Evolutionary conservation across 192 early-diverging fungal genomes (phyloP).

Genomic region (Gryganskiella cystojenkinii): DNA sequence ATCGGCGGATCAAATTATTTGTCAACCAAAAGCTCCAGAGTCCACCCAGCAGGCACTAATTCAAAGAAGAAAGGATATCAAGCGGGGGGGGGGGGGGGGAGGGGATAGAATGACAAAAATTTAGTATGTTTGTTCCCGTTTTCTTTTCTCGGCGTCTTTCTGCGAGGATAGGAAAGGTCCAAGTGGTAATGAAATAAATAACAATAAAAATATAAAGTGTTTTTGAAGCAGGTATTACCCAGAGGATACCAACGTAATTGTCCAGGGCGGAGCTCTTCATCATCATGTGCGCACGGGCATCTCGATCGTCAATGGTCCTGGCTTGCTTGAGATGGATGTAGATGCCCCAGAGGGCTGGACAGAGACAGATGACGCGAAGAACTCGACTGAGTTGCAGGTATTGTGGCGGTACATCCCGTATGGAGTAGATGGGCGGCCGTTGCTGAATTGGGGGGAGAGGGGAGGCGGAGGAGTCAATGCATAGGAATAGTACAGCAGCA

Average conservation of each 20-base stretch:
- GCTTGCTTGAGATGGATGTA: constrained; percentile 49
- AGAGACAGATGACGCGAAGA: constrained; percentile 39
- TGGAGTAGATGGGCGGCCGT: constrained; percentile 43
- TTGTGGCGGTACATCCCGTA: constrained; percentile 22
- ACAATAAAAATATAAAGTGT: not conserved
- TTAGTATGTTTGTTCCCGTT: too few species aligned
- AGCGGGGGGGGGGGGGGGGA: too few species aligned
- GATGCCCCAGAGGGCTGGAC: constrained; percentile 47
- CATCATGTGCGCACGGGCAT: constrained; percentile 38
- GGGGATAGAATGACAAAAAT: too few species aligned
- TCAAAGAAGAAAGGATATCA: not conserved
- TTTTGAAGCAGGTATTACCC: constrained; percentile 12
- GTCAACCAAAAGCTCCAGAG: constrained; percentile 68
- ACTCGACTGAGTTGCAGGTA: constrained; percentile 29
- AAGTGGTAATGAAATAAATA: constrained; percentile 6
- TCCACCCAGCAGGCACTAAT: constrained; percentile 63
- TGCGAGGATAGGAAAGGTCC: too few species aligned
- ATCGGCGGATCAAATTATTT: constrained; percentile 64
- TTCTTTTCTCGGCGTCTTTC: too few species aligned
- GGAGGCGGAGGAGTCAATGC: not conserved
- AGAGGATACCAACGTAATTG: constrained; percentile 49
- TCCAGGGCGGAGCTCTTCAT: constrained; percentile 51
- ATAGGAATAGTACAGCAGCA: not conserved
- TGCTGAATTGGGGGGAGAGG: constrained; percentile 3
- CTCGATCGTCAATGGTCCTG: constrained; percentile 20